Evolutionary conservation across 768 basidiomycete genomes (phyloP).

Genomic region (Fomitopsis serialis): DNA sequence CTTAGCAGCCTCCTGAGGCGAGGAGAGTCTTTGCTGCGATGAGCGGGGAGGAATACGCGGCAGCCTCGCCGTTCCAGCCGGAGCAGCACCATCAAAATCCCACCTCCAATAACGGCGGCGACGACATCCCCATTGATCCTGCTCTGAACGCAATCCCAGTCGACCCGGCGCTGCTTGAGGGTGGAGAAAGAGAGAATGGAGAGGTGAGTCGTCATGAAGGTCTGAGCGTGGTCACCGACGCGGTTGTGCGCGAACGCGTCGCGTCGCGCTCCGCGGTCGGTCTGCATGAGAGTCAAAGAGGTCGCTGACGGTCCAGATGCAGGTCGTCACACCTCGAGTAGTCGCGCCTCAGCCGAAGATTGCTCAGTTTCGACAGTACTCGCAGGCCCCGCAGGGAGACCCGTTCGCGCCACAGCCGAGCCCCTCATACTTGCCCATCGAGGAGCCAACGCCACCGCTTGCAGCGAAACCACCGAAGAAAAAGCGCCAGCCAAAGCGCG

Average conservation of each 20-base stretch:
- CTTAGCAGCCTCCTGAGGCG: not conserved
- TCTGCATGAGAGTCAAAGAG: conserved; percentile 6
- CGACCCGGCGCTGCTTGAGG: conserved; percentile 20
- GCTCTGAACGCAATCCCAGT: conserved; percentile 38
- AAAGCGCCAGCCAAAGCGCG: conserved; percentile 42
- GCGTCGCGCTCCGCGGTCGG: conserved; percentile 51
- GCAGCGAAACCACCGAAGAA: conserved; percentile 40
- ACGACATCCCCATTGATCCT: conserved; percentile 81
- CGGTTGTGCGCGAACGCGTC: conserved; percentile 49
- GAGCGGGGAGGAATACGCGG: conserved; percentile 58
- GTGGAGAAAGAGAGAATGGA: conserved; percentile 1
- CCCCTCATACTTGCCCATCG: conserved; percentile 43
- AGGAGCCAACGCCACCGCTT: conserved; percentile 32
- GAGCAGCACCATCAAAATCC: conserved; percentile 55
- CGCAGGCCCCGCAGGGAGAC: conserved; percentile 76
- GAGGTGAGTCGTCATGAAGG: conserved; percentile 16
- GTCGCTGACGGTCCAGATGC: conserved; percentile 11
- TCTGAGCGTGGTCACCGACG: conserved; percentile 11
- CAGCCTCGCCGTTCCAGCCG: conserved; percentile 43
- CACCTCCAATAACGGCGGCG: conserved; percentile 45
- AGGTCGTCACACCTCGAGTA: conserved; percentile 10
- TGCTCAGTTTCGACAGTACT: conserved; percentile 42
- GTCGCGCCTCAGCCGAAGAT: conserved; percentile 11
- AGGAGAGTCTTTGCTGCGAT: conserved; percentile 27
- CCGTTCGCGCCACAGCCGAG: conserved; percentile 69